Evolutionary conservation across 345 rosid genomes (phyloP), one percentile per base, ranked within the genome.

Genomic region (Populus deltoides): DNA sequence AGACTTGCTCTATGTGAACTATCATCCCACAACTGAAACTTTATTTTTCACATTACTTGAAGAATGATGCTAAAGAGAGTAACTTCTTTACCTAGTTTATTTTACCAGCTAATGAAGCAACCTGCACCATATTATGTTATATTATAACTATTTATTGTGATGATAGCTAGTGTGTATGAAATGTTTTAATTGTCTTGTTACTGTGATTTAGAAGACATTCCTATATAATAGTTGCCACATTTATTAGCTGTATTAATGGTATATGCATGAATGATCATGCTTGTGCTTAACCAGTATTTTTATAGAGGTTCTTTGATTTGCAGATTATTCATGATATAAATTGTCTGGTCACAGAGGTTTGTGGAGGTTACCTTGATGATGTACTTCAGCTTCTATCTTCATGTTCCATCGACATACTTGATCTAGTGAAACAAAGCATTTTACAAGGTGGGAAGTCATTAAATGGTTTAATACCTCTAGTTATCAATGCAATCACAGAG

Each of bases 271-370:
- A 7, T 31, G 0, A 18, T 65, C n/a, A 25, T 55, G 62, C n/a
- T 59, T 24, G 29, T 71, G 29, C 79, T 71, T 78, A 65, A 66
- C 74, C 49, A 61, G 71, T 57, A 61, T 20, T 73, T 49, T 65
- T 36, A 68, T 35, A 29, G 29, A 69, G 36, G 18, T 47, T 73
- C 72, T 79, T 79, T 80, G 55, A 78, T 80, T 80, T 89, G 88
- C 97, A 96, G 98, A 85, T 96, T 81, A 90, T 96, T 82, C 97
- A 93, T 79, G 97, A 96, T 81, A 79, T 92, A 80, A 86, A 83
- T 81, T 84, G 80, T 81, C 87, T 94, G 83, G 91, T 83, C 71
- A 81, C 85, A 36, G 95, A 89, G 86, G 87, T 92, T 61, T 78
- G 86, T 76, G 97, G 95, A 57, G 88, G 85, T 81, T 94, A 88